phyloP scores from a whole-genome alignment of 2,329 filamentous ascomycete genomes.

The Ophiocordyceps camponoti-saundersi region DNA sequence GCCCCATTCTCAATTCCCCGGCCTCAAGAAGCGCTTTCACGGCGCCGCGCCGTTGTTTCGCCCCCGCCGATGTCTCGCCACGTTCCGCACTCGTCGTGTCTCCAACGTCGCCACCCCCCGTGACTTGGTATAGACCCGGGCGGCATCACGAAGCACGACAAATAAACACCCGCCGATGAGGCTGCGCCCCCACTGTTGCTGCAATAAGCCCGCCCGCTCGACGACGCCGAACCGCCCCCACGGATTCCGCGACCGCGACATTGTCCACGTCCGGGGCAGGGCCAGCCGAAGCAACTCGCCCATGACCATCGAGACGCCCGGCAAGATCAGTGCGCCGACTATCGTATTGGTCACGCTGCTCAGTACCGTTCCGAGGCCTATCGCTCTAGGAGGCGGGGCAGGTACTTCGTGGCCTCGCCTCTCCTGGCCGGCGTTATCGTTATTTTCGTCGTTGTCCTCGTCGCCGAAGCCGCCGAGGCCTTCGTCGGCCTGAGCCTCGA shows the following conservation, averaged over 20 bases:
- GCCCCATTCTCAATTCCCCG: no score
- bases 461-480: neutral
- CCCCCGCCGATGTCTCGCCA: conserved; percentile 17
- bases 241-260: conserved; percentile 14
- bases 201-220: conserved; percentile 48
- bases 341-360: conserved; percentile 29
- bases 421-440: conserved; percentile 4
- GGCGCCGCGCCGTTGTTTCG: neutral
- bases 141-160: conserved; percentile 59
- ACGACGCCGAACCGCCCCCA: conserved; percentile 8
- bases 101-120: conserved; percentile 38
- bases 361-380: conserved; percentile 18
- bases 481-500: neutral
- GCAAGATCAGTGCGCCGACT: conserved; percentile 52
- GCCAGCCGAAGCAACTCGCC: conserved; percentile 56
- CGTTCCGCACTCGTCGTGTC: conserved; percentile 36
- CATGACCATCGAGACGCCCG: conserved; percentile 60
- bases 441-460: neutral
- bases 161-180: conserved; percentile 79
- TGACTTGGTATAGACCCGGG: conserved; percentile 47
- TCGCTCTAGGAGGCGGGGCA: conserved; percentile 15
- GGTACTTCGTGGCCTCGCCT: conserved; percentile 15
- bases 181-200: conserved; percentile 77
- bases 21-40: neutral
- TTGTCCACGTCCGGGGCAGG: conserved; percentile 53